These are phyloP conservation scores for Leccinum ochraceum DNA, from an alignment of 768 basidiomycete genomes.

Conservation along the genomic window DNA sequence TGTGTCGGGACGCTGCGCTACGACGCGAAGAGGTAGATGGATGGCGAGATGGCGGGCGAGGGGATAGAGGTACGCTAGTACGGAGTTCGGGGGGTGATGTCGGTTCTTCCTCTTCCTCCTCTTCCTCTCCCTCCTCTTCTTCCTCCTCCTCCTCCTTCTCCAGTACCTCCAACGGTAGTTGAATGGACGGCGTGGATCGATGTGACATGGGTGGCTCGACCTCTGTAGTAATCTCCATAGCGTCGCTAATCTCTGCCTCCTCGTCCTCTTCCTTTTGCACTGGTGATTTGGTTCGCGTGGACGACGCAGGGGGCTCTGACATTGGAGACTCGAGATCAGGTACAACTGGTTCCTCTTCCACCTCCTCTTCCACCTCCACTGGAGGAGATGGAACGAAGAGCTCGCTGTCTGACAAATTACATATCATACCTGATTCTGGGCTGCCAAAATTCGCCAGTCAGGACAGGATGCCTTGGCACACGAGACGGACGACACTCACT, in stretches of 20 bases:
- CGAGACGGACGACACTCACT: slow-evolving; percentile 40
- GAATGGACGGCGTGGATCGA: slow-evolving; percentile 20
- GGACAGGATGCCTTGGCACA: slow-evolving; percentile 5
- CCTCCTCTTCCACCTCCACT: slow-evolving; percentile 12
- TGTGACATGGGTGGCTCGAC: slow-evolving; percentile 16
- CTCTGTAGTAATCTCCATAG: slow-evolving; percentile 10
- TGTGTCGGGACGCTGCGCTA: slow-evolving; percentile 22
- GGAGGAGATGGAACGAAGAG: slow-evolving; percentile 23
- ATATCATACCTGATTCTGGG: slow-evolving; percentile 43
- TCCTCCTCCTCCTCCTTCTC: slow-evolving; percentile 19
- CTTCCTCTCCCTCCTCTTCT: slow-evolving; percentile 16
- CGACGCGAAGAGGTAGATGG: slow-evolving; percentile 13
- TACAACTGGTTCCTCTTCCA: slow-evolving; percentile 7
- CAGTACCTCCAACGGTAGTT: slow-evolving; percentile 8
- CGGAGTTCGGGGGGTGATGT: slow-evolving; percentile 5
- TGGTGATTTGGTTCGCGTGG: slow-evolving; percentile 25
- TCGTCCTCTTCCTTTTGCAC: slow-evolving; percentile 26
- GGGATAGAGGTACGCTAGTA: slow-evolving; percentile 3
- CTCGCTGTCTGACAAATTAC: slow-evolving; percentile 37
- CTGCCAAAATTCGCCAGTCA: slow-evolving; percentile 27
- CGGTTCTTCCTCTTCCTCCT: slow-evolving; percentile 15
- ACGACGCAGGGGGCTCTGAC: slow-evolving; percentile 35
- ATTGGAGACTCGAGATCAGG: slow-evolving; percentile 34
- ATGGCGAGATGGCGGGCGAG: slow-evolving; percentile 23
- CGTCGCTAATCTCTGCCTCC: slow-evolving; percentile 24